Evolutionary conservation across 2,329 filamentous ascomycete genomes (phyloP), one percentile per base, ranked within the genome.

Genomic region (Stromatinia cepivora): DNA sequence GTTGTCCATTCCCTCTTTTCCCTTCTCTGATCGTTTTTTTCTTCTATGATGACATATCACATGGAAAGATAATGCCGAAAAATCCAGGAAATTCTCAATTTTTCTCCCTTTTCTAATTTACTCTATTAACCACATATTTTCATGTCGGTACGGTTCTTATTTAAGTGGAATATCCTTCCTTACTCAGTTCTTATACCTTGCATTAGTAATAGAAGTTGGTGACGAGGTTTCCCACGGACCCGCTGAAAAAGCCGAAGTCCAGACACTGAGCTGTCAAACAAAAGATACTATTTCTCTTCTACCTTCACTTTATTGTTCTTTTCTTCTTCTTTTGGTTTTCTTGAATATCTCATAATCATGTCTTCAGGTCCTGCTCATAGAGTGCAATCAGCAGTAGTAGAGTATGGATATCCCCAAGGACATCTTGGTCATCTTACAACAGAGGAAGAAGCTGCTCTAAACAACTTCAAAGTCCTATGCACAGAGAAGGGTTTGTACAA

Each of bases 341-440:
- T 53, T 52, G 45, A 57, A 45, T 50, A 46, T 48, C 28, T 48
- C 25, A 20, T 50, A 73, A 69, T 67, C 59, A 74, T 75, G 74
- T 74, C 76, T 28, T 72, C 72, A 42, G 76, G 76, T 22, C 76
- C 76, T 46, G 76, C 75, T 17, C 76, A 77, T 70, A 72, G 77
- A 73, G 77, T 79, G 36, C 73, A 77, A 59, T 77, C 74, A 42
- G 77, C 78, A 5, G 74, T 76, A 45, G 74, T 76, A 39, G 82
- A 83, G 56, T 77, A 82, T 73, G 84, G 84, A 72, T 94, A 91
- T 79, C 91, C 91, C 2, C 82, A 86, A 62, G 93, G 92, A n/a
- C 93, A 97, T 79, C 82, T 94, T 58, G 90, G 92, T 62, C 90
- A 94, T 80, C 84, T 97, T 71, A 92, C 83, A 36, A 82, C 85